A percentile compares a stretch with the other conserved stretches of the same genome.
Evolutionary conservation across 1,284 basidiomycete genomes (phyloP).

Genomic region (Heterobasidion irregulare): DNA sequence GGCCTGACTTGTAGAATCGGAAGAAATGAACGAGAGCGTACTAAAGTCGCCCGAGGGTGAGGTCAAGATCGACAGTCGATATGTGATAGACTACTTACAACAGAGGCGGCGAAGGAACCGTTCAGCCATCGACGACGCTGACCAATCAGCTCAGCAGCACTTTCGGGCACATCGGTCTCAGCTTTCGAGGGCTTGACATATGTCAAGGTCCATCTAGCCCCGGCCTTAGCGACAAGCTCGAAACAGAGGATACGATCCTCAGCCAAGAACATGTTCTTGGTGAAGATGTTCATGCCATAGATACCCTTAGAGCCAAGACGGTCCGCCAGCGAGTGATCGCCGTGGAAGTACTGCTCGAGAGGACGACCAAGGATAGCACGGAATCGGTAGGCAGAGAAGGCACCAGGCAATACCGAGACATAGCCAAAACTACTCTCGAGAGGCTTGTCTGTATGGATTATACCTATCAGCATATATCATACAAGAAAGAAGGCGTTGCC

Average conservation of each 20-base stretch:
- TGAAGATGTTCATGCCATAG: constrained; percentile 97
- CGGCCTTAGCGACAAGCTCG: constrained; percentile 88
- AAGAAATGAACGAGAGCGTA: constrained; percentile 96
- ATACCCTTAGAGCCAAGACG: constrained; percentile 91
- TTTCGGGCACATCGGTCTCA: constrained; percentile 91
- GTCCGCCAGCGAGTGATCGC: constrained; percentile 91
- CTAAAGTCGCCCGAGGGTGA: constrained; percentile 23
- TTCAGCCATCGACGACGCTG: constrained; percentile 96
- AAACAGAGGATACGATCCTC: constrained; percentile 97
- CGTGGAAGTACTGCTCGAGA: constrained; percentile 97
- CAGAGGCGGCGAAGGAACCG: constrained; percentile 93
- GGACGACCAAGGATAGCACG: constrained; percentile 89
- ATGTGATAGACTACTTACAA: constrained; percentile 43
- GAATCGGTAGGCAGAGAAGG: constrained; percentile 93
- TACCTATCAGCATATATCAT: not conserved
- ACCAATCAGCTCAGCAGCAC: constrained; percentile 86
- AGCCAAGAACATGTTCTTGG: constrained; percentile 93
- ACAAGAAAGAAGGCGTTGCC: constrained; percentile 11
- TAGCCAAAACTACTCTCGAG: constrained; percentile 95
- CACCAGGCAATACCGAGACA: constrained; percentile 91
- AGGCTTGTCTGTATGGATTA: constrained; percentile 62
- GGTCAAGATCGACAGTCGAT: not conserved
- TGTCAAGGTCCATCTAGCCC: constrained; percentile 82
- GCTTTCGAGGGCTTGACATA: constrained; percentile 96
- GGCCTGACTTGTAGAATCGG: constrained; percentile 79